Percentiles rank a stretch among this genome's conserved stretches.
Evolutionary conservation across 306 rosid genomes (phyloP).

Genomic region (Glycine soja): DNA sequence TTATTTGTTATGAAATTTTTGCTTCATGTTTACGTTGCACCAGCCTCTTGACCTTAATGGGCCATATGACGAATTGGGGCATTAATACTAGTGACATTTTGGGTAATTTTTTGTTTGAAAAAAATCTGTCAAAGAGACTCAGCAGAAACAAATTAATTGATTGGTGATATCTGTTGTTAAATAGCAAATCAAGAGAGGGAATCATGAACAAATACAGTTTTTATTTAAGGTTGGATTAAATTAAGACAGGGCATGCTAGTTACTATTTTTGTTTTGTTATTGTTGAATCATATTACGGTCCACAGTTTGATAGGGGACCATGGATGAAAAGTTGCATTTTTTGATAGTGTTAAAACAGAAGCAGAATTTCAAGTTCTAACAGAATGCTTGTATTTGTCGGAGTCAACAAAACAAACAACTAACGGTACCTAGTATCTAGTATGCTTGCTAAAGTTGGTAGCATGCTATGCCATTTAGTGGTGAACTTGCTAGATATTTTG

Average conservation of each 20-base stretch:
- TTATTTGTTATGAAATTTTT: slow-evolving; percentile 26
- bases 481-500: slow-evolving; percentile 35
- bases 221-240: slow-evolving; percentile 1
- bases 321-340: slow-evolving; percentile 47
- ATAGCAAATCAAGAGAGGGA: slow-evolving; percentile 17
- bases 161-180: neutral
- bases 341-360: slow-evolving; percentile 46
- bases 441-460: slow-evolving; percentile 56
- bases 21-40: slow-evolving; percentile 42
- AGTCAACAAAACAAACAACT: slow-evolving; percentile 40
- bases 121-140: neutral
- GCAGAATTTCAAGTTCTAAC: slow-evolving; percentile 40
- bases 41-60: neutral
- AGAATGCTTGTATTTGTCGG: slow-evolving; percentile 48
- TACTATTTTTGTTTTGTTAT: slow-evolving; percentile 37
- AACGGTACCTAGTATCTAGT: slow-evolving; percentile 37
- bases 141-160: neutral
- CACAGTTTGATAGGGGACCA: slow-evolving; percentile 61
- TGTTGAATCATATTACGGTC: slow-evolving; percentile 30
- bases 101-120: neutral
- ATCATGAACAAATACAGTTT: neutral
- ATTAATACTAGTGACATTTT: neutral
- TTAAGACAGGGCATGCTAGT: slow-evolving; percentile 55
- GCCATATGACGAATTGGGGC: slow-evolving; percentile 34
- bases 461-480: slow-evolving; percentile 48